These are phyloP conservation scores for Adansonia rubrostipa DNA, from an alignment of 441 rosid species.

Conservation along the genomic window DNA sequence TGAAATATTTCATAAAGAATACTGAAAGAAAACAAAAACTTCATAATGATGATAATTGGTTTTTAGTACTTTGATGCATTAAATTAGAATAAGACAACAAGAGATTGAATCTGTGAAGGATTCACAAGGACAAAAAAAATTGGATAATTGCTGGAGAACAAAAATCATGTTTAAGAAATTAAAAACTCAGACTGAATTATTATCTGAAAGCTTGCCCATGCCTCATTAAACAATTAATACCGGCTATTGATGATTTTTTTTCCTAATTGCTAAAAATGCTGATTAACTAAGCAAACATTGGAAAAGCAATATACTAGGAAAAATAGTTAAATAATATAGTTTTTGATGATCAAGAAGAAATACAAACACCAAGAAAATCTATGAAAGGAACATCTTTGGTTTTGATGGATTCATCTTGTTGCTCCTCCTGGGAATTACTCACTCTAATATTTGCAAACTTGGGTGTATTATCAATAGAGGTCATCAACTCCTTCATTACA, in stretches of 20 bases:
- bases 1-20: background rate
- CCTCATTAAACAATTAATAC: background rate
- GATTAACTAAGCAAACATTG: background rate
- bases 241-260: background rate
- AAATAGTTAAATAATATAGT: slow-evolving; percentile 15
- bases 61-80: slow-evolving; percentile 15
- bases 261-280: background rate
- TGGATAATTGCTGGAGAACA: slow-evolving; percentile 10
- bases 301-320: slow-evolving; percentile 18
- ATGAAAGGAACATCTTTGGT: slow-evolving; percentile 47
- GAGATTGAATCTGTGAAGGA: slow-evolving; percentile 6
- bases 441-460: slow-evolving; percentile 24
- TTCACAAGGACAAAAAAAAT: background rate
- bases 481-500: slow-evolving; percentile 32
- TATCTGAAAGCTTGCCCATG: background rate
- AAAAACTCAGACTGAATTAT: slow-evolving; percentile 8
- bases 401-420: slow-evolving; percentile 41
- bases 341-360: slow-evolving; percentile 50
- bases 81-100: slow-evolving; percentile 1
- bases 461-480: slow-evolving; percentile 21
- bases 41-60: background rate
- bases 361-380: slow-evolving; percentile 57
- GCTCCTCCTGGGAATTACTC: slow-evolving; percentile 35
- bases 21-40: background rate
- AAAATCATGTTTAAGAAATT: background rate